Evolutionary conservation across 31 red algal species (phyloP), one percentile per base, ranked within the genome.

Genomic region (Asparagopsis taxiformis): DNA sequence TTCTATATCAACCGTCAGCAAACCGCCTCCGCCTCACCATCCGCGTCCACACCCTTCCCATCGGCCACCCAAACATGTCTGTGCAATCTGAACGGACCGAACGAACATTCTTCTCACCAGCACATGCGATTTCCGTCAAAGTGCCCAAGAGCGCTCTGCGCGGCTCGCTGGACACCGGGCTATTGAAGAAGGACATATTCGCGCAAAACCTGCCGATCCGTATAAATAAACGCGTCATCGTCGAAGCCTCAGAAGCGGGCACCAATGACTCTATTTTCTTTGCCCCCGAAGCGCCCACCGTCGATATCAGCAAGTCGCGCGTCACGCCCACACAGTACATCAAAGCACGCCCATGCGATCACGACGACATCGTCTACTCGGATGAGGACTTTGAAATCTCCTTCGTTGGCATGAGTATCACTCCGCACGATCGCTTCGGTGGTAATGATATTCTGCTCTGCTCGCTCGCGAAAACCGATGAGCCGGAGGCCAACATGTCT

Each of bases 381-480:
- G 25, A 58, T 25, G 43, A 78, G 22, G 74, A 78, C 60, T 78
- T 78, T 43, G 74, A 78, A 56, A 62, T 78, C 21, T 62, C 58
- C 22, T 78, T 78, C 36, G 31, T 78, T 53, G 74, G 74, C n/a
- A n/a, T n/a, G n/a, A n/a, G n/a, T n/a, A n/a, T n/a, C n/a, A n/a
- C n/a, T n/a, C n/a, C n/a, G n/a, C 22, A 53, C 65, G 56, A 78
- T 58, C 26, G 74, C 5, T 24, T 78, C 33, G 74, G 74, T 36
- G 60, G 53, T 43, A 78, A 78, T 52, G 74, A 78, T 11, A 29
- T 78, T 13, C 52, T 78, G 9, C 37, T 78, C 21, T 78, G 74
- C 44, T 65, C 59, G 31, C 46, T 78, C 26, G 46, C 74, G 15
- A 62, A 60, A 19, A 65, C 51, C 25, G 36, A 49, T 4, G 74